Percentiles rank a stretch among this genome's conserved stretches.
phyloP scores from a whole-genome alignment of 208 protist genomes.

The Entamoeba histolytica region DNA sequence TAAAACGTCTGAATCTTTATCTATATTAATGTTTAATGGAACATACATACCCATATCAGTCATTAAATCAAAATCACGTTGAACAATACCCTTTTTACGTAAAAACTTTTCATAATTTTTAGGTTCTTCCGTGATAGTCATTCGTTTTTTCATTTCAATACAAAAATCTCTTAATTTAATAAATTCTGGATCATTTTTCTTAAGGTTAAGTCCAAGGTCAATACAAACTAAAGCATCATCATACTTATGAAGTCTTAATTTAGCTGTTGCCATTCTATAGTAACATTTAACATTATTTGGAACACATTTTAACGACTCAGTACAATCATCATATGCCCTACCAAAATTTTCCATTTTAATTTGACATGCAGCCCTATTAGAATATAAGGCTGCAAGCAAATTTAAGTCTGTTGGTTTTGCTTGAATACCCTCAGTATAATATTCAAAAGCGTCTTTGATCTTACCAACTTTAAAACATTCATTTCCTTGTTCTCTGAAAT shows the following conservation, averaged over 20 bases:
- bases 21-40: background rate
- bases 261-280: background rate
- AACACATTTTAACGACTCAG: background rate
- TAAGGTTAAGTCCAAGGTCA: background rate
- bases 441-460: background rate
- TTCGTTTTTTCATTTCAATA: background rate
- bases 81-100: background rate
- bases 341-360: background rate
- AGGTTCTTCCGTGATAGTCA: background rate
- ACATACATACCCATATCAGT: background rate
- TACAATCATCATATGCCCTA: background rate
- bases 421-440: background rate
- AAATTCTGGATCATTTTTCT: background rate
- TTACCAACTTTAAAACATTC: background rate
- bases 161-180: background rate
- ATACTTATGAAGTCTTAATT: background rate
- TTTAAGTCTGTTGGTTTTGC: background rate
- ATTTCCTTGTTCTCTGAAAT: background rate
- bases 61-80: background rate
- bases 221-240: background rate
- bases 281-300: background rate
- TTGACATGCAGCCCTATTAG: background rate
- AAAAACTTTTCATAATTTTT: background rate
- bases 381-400: background rate
- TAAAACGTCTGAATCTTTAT: background rate